Percentiles rank a stretch among this genome's conserved stretches.
These are phyloP conservation scores for Linnemannia schmuckeri DNA, from an alignment of 192 early-diverging fungal genomes.

Conservation along the genomic window DNA sequence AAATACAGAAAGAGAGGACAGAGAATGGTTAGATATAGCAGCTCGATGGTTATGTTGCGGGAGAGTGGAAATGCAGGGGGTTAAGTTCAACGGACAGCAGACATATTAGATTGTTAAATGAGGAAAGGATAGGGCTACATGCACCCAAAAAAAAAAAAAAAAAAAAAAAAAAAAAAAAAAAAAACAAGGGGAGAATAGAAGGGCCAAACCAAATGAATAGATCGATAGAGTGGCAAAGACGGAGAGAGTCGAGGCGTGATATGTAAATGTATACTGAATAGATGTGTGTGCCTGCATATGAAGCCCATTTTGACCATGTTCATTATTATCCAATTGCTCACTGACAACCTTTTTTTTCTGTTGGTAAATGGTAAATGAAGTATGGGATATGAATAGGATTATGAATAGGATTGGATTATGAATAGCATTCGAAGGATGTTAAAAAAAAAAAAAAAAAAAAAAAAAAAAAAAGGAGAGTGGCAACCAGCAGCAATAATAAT, in stretches of 20 bases:
- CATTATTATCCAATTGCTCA: slow-evolving; percentile 4
- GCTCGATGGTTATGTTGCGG: not conserved
- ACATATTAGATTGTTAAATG: not conserved
- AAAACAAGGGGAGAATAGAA: not conserved
- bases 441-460: not conserved
- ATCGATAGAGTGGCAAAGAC: not conserved
- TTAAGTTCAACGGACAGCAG: not conserved
- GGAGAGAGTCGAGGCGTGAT: not conserved
- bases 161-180: slow-evolving; percentile 1
- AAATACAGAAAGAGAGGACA: not conserved
- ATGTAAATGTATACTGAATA: not conserved
- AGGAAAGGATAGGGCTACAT: not conserved
- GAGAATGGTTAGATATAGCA: not conserved
- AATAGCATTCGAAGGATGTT: not conserved
- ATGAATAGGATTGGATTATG: not conserved
- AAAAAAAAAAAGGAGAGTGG: not conserved
- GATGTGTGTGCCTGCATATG: not conserved
- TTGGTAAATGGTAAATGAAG: not conserved
- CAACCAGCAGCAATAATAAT: too few relatives aligned
- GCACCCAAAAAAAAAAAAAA: not conserved
- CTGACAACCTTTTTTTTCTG: not conserved
- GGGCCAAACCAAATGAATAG: not conserved
- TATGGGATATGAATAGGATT: not conserved
- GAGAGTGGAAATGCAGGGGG: not conserved
- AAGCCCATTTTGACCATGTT: not conserved